Evolutionary conservation across 164 flowering plant species (phyloP).

Genomic region (Hamamelis virginiana): DNA sequence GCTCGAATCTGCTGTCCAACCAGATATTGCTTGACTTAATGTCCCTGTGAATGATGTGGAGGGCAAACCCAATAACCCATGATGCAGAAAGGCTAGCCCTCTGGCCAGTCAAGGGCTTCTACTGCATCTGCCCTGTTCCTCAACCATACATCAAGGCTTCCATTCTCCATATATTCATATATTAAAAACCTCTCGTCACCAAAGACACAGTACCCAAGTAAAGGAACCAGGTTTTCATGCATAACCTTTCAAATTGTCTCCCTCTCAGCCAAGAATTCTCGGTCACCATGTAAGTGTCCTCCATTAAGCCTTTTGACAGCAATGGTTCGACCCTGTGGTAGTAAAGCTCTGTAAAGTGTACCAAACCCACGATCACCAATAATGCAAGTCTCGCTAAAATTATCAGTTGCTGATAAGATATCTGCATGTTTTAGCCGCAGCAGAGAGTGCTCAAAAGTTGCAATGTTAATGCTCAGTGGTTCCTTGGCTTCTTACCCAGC

Average conservation of each 20-base stretch:
- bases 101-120: constrained; percentile 54
- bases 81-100: constrained; percentile 72
- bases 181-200: constrained; percentile 54
- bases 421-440: constrained; percentile 44
- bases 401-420: constrained; percentile 59
- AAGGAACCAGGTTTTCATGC: constrained; percentile 54
- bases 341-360: constrained; percentile 52
- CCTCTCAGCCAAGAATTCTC: constrained; percentile 67
- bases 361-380: constrained; percentile 75
- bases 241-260: constrained; percentile 72
- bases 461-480: constrained; percentile 61
- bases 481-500: constrained; percentile 45
- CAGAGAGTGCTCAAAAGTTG: constrained; percentile 58
- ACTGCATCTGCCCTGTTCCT: constrained; percentile 58
- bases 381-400: constrained; percentile 55
- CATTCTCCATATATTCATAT: constrained; percentile 70
- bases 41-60: constrained; percentile 71
- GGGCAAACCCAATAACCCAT: constrained; percentile 63
- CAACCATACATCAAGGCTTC: constrained; percentile 73
- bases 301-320: constrained; percentile 63
- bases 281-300: constrained; percentile 47
- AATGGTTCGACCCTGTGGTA: constrained; percentile 42
- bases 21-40: constrained; percentile 69
- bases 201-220: constrained; percentile 60
- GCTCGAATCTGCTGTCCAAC: constrained; percentile 44